Evolutionary conservation across 2,329 filamentous ascomycete species (phyloP).

Genomic region (Trichoderma citrinoviride): DNA sequence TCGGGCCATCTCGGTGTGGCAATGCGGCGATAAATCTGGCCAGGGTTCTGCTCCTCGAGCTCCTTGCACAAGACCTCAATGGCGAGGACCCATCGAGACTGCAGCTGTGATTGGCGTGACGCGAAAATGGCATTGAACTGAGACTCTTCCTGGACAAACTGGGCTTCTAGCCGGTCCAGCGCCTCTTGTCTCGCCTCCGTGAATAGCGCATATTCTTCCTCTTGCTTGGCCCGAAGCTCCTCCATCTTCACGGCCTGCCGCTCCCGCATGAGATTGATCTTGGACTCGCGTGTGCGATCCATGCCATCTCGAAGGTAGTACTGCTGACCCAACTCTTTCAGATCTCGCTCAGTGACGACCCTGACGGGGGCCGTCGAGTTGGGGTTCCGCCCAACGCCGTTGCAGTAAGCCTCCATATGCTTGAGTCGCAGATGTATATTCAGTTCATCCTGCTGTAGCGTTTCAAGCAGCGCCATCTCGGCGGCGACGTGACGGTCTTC

Average conservation of each 20-base stretch:
- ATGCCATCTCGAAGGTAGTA: slow-evolving; percentile 60
- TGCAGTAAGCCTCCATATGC: slow-evolving; percentile 66
- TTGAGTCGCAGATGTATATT: slow-evolving; percentile 57
- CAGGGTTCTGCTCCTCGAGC: slow-evolving; percentile 44
- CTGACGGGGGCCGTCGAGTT: slow-evolving; percentile 44
- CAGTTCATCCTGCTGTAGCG: slow-evolving; percentile 55
- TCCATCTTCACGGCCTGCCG: slow-evolving; percentile 61
- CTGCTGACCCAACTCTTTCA: slow-evolving; percentile 58
- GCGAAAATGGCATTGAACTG: slow-evolving; percentile 45
- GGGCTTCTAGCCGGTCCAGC: slow-evolving; percentile 46
- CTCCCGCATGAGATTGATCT: slow-evolving; percentile 65
- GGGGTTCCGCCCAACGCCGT: slow-evolving; percentile 47
- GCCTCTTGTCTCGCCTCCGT: slow-evolving; percentile 47
- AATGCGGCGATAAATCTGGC: slow-evolving; percentile 42
- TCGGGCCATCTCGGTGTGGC: slow-evolving; percentile 35
- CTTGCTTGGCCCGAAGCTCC: slow-evolving; percentile 55
- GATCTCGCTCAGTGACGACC: slow-evolving; percentile 57
- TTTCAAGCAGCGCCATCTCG: slow-evolving; percentile 57
- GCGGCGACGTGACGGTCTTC: slow-evolving; percentile 62
- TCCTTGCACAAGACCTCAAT: slow-evolving; percentile 54
- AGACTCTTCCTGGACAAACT: slow-evolving; percentile 51
- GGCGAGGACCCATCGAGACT: slow-evolving; percentile 51
- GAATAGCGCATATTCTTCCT: slow-evolving; percentile 49
- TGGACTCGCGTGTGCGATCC: slow-evolving; percentile 56
- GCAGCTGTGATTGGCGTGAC: slow-evolving; percentile 44